phyloP scores from a whole-genome alignment of 805 yeast species.

The Ogataea philodendri region DNA sequence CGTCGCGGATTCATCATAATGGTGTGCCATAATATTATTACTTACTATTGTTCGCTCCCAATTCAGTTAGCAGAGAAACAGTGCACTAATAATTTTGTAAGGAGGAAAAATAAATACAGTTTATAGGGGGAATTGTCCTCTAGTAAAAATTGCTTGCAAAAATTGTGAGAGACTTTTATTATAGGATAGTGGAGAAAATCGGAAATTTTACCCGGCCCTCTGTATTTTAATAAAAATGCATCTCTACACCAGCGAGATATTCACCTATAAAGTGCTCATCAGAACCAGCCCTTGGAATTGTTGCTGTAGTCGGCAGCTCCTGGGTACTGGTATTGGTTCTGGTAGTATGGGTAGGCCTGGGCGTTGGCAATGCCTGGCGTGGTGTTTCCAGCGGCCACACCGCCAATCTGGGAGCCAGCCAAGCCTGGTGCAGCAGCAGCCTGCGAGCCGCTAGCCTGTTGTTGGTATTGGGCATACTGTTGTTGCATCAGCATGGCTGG shows the following conservation, averaged over 20 bases:
- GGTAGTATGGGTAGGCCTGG: slow-evolving; percentile 26
- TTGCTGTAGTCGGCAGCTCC: slow-evolving; percentile 23
- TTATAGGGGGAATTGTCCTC: slow-evolving; percentile 10
- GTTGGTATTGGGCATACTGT: slow-evolving; percentile 27
- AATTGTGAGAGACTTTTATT: slow-evolving; percentile 1
- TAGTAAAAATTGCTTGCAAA: slow-evolving; percentile 10
- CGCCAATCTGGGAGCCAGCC: slow-evolving; percentile 20
- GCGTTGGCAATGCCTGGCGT: slow-evolving; percentile 15
- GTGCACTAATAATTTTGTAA: slow-evolving; percentile 12
- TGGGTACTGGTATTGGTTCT: slow-evolving; percentile 26
- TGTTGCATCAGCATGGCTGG: slow-evolving; percentile 27
- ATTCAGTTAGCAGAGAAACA: slow-evolving; percentile 7
- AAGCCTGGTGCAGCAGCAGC: slow-evolving; percentile 17
- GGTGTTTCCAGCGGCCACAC: slow-evolving; percentile 18
- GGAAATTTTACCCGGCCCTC: slow-evolving; percentile 1
- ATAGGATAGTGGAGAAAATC: neutral
- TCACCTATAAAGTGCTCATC: slow-evolving; percentile 7
- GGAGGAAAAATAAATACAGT: slow-evolving; percentile 8
- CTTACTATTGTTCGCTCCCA: slow-evolving; percentile 5
- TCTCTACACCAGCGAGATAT: slow-evolving; percentile 31
- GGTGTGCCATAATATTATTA: slow-evolving; percentile 7
- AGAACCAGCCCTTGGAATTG: slow-evolving; percentile 29
- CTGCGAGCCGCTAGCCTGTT: slow-evolving; percentile 14
- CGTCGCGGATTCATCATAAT: too few species aligned
- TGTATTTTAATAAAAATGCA: neutral